Evolutionary conservation across 306 rosid species (phyloP).

Genomic region (Fragaria iinumae): DNA sequence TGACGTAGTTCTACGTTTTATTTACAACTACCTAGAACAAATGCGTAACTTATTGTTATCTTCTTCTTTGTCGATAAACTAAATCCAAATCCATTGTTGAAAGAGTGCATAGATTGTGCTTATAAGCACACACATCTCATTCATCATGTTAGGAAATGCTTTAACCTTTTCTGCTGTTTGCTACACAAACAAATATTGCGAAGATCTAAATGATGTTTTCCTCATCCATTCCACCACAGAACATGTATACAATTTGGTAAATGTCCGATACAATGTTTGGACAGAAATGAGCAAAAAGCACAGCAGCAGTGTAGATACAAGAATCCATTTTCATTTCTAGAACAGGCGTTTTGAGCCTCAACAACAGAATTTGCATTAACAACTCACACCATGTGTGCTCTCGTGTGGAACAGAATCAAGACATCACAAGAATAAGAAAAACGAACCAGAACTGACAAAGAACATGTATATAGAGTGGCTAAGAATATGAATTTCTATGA

Average conservation of each 20-base stretch:
- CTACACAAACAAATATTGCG: background rate
- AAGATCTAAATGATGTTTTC: background rate
- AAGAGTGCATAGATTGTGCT: background rate
- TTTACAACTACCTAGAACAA: too few relatives aligned
- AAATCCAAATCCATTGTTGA: background rate
- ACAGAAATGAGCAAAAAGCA: background rate
- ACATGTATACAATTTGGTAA: background rate
- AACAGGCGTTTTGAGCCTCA: slow-evolving; percentile 14
- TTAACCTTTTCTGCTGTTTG: background rate
- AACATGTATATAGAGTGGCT: slow-evolving; percentile 37
- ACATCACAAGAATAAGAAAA: background rate
- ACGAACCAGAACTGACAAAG: slow-evolving; percentile 28
- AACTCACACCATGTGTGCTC: slow-evolving; percentile 29
- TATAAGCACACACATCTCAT: background rate
- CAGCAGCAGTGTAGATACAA: background rate
- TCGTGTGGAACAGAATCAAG: slow-evolving; percentile 27
- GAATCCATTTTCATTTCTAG: slow-evolving; percentile 29
- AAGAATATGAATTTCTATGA: slow-evolving; percentile 37
- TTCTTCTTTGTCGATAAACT: background rate
- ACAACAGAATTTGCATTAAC: slow-evolving; percentile 29
- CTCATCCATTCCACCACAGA: background rate
- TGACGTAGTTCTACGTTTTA: too few relatives aligned
- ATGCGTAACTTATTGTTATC: background rate
- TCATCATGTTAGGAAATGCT: background rate
- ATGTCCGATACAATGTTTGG: background rate